Evolutionary conservation across 352 stramenopile genomes (phyloP).

Genomic region (Globisporangium rhizosaccharum): DNA sequence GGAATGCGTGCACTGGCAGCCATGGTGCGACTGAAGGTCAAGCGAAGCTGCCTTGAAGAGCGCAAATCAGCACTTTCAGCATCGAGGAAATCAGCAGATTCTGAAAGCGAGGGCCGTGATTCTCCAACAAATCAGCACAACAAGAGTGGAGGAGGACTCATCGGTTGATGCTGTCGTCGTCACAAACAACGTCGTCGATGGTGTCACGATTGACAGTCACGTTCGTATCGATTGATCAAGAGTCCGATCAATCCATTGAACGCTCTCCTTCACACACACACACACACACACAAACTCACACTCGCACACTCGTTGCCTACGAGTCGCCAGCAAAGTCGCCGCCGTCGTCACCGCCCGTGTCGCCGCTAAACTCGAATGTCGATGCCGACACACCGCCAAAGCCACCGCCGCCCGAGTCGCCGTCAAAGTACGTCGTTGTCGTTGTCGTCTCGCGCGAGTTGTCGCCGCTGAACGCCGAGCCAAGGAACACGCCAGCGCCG

Average conservation of each 20-base stretch:
- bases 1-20: too few relatives aligned
- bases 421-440: constrained; percentile 31
- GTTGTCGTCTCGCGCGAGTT: constrained; percentile 8
- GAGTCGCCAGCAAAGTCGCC: constrained; percentile 50
- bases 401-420: constrained; percentile 20
- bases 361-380: constrained; percentile 51
- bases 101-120: background rate
- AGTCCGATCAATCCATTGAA: too few relatives aligned
- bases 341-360: constrained; percentile 41
- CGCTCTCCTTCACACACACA: background rate
- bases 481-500: constrained; percentile 38
- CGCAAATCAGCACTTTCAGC: too few relatives aligned
- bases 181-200: too few relatives aligned
- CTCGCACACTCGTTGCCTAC: constrained; percentile 11
- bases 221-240: too few relatives aligned
- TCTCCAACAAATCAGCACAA: too few relatives aligned
- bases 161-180: too few relatives aligned
- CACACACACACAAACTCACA: background rate
- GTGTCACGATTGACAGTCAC: too few relatives aligned
- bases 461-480: constrained; percentile 31
- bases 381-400: constrained; percentile 19
- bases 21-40: too few relatives aligned
- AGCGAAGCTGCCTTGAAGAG: too few relatives aligned
- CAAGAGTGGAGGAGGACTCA: too few relatives aligned
- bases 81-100: background rate